Conservation (phyloP, 2,329 filamentous ascomycete species). For the Colletotrichum sp. region DNA sequence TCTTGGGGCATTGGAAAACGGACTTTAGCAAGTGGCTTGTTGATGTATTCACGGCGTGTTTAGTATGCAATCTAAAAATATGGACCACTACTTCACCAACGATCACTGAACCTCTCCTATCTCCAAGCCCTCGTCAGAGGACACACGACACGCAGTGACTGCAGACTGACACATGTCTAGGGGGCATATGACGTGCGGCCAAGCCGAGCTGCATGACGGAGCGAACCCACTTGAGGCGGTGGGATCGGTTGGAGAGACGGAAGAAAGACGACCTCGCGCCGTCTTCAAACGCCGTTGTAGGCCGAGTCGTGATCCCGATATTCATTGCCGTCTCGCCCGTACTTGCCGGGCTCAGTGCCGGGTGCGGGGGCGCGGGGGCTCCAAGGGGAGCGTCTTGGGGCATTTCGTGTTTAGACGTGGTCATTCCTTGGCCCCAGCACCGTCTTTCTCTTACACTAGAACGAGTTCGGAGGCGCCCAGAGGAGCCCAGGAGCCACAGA, state of each 20-base stretch:
- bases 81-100: background rate
- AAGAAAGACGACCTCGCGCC: background rate
- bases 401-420: background rate
- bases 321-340: background rate
- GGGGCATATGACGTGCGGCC: background rate
- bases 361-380: background rate
- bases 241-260: background rate
- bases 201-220: background rate
- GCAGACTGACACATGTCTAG: background rate
- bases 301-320: constrained; percentile 7
- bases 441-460: background rate
- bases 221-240: background rate
- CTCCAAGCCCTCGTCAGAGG: background rate
- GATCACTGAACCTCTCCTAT: background rate
- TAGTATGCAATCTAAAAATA: background rate
- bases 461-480: background rate
- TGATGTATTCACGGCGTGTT: background rate
- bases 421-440: background rate
- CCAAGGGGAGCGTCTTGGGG: background rate
- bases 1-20: background rate
- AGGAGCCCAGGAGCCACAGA: background rate
- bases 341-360: constrained; percentile 12
- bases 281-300: background rate
- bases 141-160: background rate
- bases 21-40: background rate